These are phyloP conservation scores for Catunica adiposa DNA, from an alignment of 2,329 filamentous ascomycete species.

Conservation along the genomic window DNA sequence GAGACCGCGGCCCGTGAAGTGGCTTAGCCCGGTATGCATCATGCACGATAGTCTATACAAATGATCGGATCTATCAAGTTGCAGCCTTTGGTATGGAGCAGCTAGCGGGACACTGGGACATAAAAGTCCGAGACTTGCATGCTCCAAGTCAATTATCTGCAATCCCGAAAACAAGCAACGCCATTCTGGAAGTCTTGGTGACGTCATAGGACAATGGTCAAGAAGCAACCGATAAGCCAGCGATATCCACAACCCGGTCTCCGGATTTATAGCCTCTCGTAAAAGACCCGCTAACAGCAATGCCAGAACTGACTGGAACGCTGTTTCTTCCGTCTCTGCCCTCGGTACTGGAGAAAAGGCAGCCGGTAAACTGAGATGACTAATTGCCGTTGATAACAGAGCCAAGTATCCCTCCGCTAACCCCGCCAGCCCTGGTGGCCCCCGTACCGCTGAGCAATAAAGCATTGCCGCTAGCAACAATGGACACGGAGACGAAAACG, in stretches of 20 bases:
- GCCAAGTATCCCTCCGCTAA: conserved; percentile 25
- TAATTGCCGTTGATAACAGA: conserved; percentile 25
- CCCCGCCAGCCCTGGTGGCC: conserved; percentile 21
- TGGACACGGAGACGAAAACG: conserved; percentile 26
- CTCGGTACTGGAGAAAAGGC: conserved; percentile 17
- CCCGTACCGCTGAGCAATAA: conserved; percentile 25
- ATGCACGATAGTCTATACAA: conserved; percentile 27
- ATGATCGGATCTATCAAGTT: conserved; percentile 24
- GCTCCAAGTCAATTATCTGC: conserved; percentile 29
- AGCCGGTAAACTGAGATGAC: conserved; percentile 25
- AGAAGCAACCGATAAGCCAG: conserved; percentile 26
- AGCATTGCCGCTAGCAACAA: conserved; percentile 28
- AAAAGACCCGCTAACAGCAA: conserved; percentile 26
- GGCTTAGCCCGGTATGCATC: conserved; percentile 28
- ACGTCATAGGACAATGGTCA: conserved; percentile 23
- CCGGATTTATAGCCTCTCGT: conserved; percentile 25
- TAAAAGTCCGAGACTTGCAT: conserved; percentile 26
- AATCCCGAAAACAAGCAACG: conserved; percentile 24
- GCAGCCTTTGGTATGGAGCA: conserved; percentile 23
- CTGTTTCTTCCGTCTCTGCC: conserved; percentile 22
- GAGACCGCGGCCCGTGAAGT: conserved; percentile 26
- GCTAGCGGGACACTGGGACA: conserved; percentile 26
- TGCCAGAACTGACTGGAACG: conserved; percentile 27
- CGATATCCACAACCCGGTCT: conserved; percentile 29
- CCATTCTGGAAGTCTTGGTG: conserved; percentile 23